Evolutionary conservation across 768 basidiomycete species (phyloP), one percentile per base, ranked within the genome.

Genomic region (Royoungia palumana): DNA sequence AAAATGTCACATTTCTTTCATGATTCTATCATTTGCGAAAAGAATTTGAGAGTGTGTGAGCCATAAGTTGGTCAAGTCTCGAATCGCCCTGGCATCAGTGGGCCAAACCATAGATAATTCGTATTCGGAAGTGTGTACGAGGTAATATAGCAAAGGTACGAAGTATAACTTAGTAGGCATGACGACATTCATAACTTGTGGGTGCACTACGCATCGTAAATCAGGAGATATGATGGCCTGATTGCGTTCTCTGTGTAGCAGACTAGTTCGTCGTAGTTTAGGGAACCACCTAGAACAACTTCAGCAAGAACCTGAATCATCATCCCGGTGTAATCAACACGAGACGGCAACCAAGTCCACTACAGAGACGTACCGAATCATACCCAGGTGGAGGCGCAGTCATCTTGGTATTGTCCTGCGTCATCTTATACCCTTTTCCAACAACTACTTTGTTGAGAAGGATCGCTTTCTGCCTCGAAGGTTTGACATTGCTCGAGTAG

Each of bases 401-500:
- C 35, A 87, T 56, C 4, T 64, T 67, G 5, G 78, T 73, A 53
- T 75, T 79, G 54, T 85, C 80, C 16, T 79, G 75, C 24, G 75
- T 72, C 70, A 85, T 70, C 64, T 86, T 88, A 57, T 75, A 80
- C 5, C 83, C 84, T 56, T 79, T 83, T 22, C 85, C 85, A 20
- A 85, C 84, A 13, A 86, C 70, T 17, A 87, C 85, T 58, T 86
- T 87, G 66, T 85, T 87, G 45, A 87, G 67, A n/a, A 87, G 72
- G 34, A 87, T 83, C 0, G 81, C 80, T 55, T 85, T 85, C 53
- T 79, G 64, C 16, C 65, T 63, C 0, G 81, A 85, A 36, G 74
- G 67, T 51, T 75, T 77, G 44, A 75, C 71, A 50, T 83, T 85
- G 44, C 69, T 72, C 11, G 83, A 83, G 59, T 87, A 87, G 64